Base-by-base conservation (phyloP, 495 filamentous ascomycete species). In the Bacidia gigantensis region DNA sequence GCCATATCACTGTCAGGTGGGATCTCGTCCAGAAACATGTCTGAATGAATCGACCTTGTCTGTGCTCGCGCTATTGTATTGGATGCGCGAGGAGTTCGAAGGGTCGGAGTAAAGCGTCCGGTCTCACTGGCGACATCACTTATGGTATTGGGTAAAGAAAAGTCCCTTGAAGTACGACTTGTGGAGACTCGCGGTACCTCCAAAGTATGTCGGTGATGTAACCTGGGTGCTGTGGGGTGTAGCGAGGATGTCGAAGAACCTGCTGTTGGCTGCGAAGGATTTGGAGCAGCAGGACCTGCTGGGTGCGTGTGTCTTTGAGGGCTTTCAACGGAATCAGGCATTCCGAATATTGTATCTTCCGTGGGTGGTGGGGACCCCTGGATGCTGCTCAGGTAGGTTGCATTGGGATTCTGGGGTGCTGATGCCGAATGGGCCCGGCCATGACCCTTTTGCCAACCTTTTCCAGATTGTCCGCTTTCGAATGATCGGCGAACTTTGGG, bases 1-100 rank as follows among this genome's bases (percentile, higher is more conserved):
- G 83, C 75, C 21, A 90, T 88, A 59, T 99, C 90, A 60, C 89
- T 89, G 57, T 97, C 92, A 14, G 82, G 83, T 5, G 80, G 75
- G 52, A 89, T 69, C 57, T 96, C 90, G 56, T 97, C 92, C 39
- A 85, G 69, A 38, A 82, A 80, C 58, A 81, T 67, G 57, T 96
- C 87, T 3, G 87, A 92, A 52, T 89, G 81, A 47, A 89, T 79
- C 3, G 86, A 92, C 53, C 85, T 79, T 17, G 89, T 96, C 47
- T 80, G 76, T 49, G 87, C 79, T 64, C 92, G 75, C 52, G 76
- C 87, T 50, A 98, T 67, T 45, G 74, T 85, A 52, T 93, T 67
- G 22, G 92, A 98, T n/a, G 80, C 81, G 57, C 92, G 76, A 49
- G 90, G 79, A 26, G 69, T 71, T 25, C 77, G 70, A 17, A 69